These are phyloP conservation scores for Austroboletus eburneus DNA, from an alignment of 768 basidiomycete genomes.

Conservation along the genomic window DNA sequence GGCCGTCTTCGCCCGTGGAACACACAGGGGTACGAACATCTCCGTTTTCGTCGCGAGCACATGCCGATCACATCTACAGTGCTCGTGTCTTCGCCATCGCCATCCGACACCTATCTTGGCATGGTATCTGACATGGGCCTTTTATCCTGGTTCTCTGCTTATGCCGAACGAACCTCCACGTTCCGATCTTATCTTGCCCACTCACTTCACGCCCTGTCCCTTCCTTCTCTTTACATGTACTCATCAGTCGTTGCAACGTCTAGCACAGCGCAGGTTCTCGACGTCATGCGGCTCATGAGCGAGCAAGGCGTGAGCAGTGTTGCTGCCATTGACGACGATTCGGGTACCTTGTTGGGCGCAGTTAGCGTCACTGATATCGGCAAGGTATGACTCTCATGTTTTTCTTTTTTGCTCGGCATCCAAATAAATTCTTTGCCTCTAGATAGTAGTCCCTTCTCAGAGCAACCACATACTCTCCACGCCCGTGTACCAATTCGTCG, in stretches of 20 bases:
- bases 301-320: constrained; percentile 82
- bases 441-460: constrained; percentile 78
- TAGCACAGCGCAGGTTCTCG: constrained; percentile 60
- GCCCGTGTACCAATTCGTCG: constrained; percentile 65
- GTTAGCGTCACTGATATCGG: constrained; percentile 83
- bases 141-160: constrained; percentile 63
- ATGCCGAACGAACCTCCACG: constrained; percentile 40
- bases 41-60: neutral
- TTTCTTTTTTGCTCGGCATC: too few relatives aligned
- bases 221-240: constrained; percentile 65
- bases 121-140: constrained; percentile 73
- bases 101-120: constrained; percentile 51
- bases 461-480: constrained; percentile 72
- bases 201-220: constrained; percentile 50
- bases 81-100: constrained; percentile 47
- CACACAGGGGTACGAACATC: constrained; percentile 60
- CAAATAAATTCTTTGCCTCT: neutral
- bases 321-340: constrained; percentile 68
- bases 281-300: constrained; percentile 84
- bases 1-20: constrained; percentile 62
- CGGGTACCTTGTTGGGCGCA: constrained; percentile 61
- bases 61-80: constrained; percentile 33
- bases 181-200: constrained; percentile 43
- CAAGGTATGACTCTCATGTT: constrained; percentile 58
- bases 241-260: constrained; percentile 58